Evolutionary conservation across 2,329 filamentous ascomycete genomes (phyloP).

Genomic region (Tolypocladium inflatum): DNA sequence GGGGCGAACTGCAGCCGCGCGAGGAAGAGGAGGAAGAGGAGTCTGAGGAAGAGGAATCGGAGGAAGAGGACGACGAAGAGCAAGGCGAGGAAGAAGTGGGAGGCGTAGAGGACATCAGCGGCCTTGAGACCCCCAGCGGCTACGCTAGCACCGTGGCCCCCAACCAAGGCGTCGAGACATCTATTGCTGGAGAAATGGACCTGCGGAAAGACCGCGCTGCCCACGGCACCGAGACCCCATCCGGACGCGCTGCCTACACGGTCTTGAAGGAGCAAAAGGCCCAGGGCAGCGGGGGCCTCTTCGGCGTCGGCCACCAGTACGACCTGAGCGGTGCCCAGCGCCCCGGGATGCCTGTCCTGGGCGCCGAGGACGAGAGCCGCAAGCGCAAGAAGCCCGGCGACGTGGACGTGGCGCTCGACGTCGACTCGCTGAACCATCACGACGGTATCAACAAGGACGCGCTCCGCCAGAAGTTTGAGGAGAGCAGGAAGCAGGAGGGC

Average conservation of each 20-base stretch:
- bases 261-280: constrained; percentile 84
- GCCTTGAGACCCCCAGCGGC: constrained; percentile 72
- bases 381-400: constrained; percentile 96
- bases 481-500: constrained; percentile 55
- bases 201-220: constrained; percentile 75
- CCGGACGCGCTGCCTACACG: constrained; percentile 71
- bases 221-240: constrained; percentile 76
- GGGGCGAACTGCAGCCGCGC: constrained; percentile 82
- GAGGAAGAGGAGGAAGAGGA: constrained; percentile 68
- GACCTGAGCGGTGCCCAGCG: constrained; percentile 56
- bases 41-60: constrained; percentile 66
- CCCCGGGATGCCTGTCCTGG: constrained; percentile 60
- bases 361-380: constrained; percentile 64
- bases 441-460: constrained; percentile 81
- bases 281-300: constrained; percentile 74
- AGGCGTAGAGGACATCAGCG: constrained; percentile 30
- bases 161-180: constrained; percentile 60
- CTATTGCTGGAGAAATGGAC: constrained; percentile 78
- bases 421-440: constrained; percentile 64
- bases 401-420: constrained; percentile 84
- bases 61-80: constrained; percentile 47
- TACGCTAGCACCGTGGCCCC: constrained; percentile 72
- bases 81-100: constrained; percentile 28
- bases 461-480: constrained; percentile 71
- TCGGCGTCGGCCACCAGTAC: constrained; percentile 89